These are phyloP conservation scores for Ustilago crameri DNA, from an alignment of 1,284 basidiomycete genomes.

Conservation along the genomic window DNA sequence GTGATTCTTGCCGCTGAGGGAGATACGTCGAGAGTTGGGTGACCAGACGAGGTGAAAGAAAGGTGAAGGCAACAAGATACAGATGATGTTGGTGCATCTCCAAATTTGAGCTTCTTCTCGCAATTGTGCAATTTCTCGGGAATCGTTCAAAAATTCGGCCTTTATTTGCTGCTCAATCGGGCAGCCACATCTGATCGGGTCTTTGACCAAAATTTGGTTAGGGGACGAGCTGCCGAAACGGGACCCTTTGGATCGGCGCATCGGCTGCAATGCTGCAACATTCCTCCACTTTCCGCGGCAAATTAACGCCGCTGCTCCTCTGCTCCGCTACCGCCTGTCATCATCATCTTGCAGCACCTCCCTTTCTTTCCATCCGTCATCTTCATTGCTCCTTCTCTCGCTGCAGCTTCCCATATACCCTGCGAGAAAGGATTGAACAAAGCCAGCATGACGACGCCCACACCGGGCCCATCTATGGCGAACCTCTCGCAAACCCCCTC, in stretches of 20 bases:
- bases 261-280: neutral
- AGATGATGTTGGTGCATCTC: neutral
- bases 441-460: constrained; percentile 6
- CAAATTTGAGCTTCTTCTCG: constrained; percentile 5
- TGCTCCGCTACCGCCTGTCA: neutral
- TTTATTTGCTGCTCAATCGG: neutral
- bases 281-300: constrained; percentile 1
- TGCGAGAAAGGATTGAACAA: neutral
- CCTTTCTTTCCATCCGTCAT: neutral
- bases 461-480: constrained; percentile 33
- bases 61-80: neutral
- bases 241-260: neutral
- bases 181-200: neutral
- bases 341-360: neutral
- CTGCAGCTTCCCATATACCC: neutral
- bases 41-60: neutral
- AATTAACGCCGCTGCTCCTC: neutral
- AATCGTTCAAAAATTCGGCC: constrained; percentile 9
- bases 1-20: neutral
- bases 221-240: too few species aligned
- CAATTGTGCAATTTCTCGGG: constrained; percentile 14
- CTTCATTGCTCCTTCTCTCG: constrained; percentile 2
- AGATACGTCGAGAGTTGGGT: neutral
- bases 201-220: too few species aligned
- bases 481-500: constrained; percentile 50